Base-by-base conservation (phyloP, 2,329 filamentous ascomycete species). In the Purpureocillium lavendulum region DNA sequence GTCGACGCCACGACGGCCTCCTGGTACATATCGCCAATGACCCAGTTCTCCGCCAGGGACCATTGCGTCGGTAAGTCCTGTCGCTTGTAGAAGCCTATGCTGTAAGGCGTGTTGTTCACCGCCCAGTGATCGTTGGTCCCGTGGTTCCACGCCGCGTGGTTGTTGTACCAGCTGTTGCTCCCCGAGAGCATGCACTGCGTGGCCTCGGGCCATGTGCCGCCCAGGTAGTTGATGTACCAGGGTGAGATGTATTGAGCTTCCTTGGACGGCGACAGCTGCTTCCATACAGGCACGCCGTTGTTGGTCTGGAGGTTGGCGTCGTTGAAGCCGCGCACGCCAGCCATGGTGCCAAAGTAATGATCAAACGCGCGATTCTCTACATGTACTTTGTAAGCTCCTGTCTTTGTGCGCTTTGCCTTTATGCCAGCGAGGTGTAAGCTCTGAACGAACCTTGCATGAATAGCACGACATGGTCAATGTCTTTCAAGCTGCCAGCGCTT, bases 21-120 rank as follows among this genome's bases (percentile, higher is more conserved):
- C 61, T 59, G 71, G 43, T 77, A 76, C 71, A 76, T 77, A 48
- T 77, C 74, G 2, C 62, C 71, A 14, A 73, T 49, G 0, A 71
- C 70, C 65, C 68, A 77, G 9, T 61, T 68, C 40, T 77, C 73
- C 1, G 71, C 72, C 46, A 77, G 63, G 4, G 66, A 64, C 51
- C 69, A 77, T 14, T 77, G 72, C 13, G 71, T 62, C 0, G 72
- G 72, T n/a, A 77, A 57, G 40, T 76, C 73, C 4, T 60, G 49
- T n/a, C 69, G 55, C 41, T 67, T 69, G 44, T 66, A 65, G 49
- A 73, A 70, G 0, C 66, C 70, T 61, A 70, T 71, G 41, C 65
- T 71, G 59, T 63, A 73, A 0, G 72, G 67, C 0, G 70, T 75
- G 38, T 76, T 75, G 29, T 71, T 66, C 5, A 62, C 49, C 1